Conservation (phyloP, 257 asterid genomes). For the Handroanthus guayacan region DNA sequence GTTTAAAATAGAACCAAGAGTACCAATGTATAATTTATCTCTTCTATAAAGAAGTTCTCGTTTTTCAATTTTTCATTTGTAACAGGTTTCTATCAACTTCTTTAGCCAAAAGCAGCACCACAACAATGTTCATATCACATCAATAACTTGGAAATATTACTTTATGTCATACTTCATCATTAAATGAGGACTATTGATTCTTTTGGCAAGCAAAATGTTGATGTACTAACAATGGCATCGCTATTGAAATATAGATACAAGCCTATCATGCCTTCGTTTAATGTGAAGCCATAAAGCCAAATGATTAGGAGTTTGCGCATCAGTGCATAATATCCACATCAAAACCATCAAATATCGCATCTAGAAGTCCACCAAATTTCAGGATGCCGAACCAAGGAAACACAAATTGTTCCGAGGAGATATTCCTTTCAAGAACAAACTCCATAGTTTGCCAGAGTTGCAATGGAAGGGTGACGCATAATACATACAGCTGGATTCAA, state of each 20-base stretch:
- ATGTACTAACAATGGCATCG: not conserved
- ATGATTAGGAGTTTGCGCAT: slow-evolving; percentile 5
- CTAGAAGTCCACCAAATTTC: not conserved
- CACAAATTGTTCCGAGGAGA: not conserved
- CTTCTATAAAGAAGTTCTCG: not conserved
- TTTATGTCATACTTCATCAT: not conserved
- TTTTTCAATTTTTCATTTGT: not conserved
- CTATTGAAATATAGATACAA: not conserved
- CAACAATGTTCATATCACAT: not conserved
- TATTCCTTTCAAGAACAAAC: slow-evolving; percentile 1
- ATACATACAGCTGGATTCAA: slow-evolving; percentile 17
- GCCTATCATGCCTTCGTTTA: not conserved
- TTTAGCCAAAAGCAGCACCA: not conserved
- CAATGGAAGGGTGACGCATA: not conserved
- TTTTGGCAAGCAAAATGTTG: not conserved
- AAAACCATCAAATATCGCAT: not conserved
- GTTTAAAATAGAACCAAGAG: not conserved
- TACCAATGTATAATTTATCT: not conserved
- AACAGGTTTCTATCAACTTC: slow-evolving; percentile 7
- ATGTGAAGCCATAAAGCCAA: slow-evolving; percentile 19
- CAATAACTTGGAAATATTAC: not conserved
- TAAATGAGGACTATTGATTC: not conserved
- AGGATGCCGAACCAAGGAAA: not conserved
- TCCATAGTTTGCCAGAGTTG: not conserved
- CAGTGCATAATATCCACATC: not conserved